Conservation (phyloP, 352 stramenopile genomes). For the Pythium rishiriense region DNA sequence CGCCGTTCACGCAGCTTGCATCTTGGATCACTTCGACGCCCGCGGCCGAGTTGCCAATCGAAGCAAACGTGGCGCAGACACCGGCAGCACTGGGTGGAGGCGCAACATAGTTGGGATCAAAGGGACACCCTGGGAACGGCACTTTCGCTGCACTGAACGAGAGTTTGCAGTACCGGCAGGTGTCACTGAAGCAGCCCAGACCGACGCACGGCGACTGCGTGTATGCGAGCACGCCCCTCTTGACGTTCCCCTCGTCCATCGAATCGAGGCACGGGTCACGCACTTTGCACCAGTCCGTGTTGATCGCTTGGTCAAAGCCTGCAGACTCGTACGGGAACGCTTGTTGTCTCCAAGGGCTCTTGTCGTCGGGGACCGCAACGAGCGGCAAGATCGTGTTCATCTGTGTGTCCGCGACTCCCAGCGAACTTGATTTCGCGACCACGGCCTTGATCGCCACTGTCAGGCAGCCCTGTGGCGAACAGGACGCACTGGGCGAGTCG, state of each 20-base stretch:
- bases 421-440: background rate
- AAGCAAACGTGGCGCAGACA: conserved; percentile 7
- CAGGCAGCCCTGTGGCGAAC: conserved; percentile 29
- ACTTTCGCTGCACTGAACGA: conserved; percentile 26
- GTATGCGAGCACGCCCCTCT: conserved; percentile 37
- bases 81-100: background rate
- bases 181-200: conserved; percentile 33
- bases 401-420: conserved; percentile 16
- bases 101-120: conserved; percentile 23
- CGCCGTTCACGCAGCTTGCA: conserved; percentile 6
- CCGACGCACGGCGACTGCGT: conserved; percentile 27
- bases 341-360: conserved; percentile 4
- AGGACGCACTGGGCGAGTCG: conserved; percentile 9
- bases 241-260: conserved; percentile 36
- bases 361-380: conserved; percentile 1
- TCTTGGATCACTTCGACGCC: conserved; percentile 23
- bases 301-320: background rate
- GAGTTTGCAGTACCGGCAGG: conserved; percentile 44
- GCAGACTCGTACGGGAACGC: conserved; percentile 11
- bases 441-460: conserved; percentile 23
- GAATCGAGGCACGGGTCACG: conserved; percentile 35
- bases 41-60: conserved; percentile 6
- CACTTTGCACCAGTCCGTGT: conserved; percentile 38
- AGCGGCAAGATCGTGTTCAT: conserved; percentile 4
- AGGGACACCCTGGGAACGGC: conserved; percentile 38